phyloP scores from a whole-genome alignment of 768 basidiomycete genomes.

The Hericium rajendrae region DNA sequence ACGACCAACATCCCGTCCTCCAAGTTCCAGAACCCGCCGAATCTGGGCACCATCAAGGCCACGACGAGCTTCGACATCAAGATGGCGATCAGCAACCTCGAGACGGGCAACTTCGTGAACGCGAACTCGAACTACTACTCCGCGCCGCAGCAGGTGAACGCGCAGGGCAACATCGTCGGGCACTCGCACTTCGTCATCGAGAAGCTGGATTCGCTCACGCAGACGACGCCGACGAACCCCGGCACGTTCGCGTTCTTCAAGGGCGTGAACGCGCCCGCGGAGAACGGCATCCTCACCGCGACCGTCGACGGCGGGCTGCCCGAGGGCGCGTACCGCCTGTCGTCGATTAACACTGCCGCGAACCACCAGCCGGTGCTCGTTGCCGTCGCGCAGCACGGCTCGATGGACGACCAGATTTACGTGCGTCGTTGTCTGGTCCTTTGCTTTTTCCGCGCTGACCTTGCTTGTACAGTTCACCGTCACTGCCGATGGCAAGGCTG shows the following conservation, averaged over 20 bases:
- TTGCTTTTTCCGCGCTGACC: not conserved
- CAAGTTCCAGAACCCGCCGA: constrained; percentile 33
- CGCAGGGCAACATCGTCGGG: constrained; percentile 34
- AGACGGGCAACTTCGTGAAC: constrained; percentile 43
- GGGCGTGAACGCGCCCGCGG: constrained; percentile 31
- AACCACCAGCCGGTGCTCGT: constrained; percentile 55
- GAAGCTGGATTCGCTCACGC: constrained; percentile 30
- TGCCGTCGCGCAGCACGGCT: constrained; percentile 54
- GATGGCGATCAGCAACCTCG: constrained; percentile 28
- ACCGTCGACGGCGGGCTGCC: constrained; percentile 32
- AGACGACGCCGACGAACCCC: constrained; percentile 37
- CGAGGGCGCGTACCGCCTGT: constrained; percentile 47
- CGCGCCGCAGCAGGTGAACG: constrained; percentile 41
- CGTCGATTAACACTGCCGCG: constrained; percentile 44
- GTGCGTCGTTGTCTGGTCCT: constrained; percentile 26
- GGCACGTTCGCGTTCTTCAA: constrained; percentile 56
- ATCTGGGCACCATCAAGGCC: constrained; percentile 34
- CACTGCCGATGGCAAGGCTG: not conserved
- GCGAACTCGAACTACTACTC: constrained; percentile 36
- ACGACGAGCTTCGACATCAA: constrained; percentile 20
- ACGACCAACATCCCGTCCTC: constrained; percentile 34
- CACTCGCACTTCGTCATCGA: constrained; percentile 53
- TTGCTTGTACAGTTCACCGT: not conserved
- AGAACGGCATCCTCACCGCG: constrained; percentile 37
- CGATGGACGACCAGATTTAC: constrained; percentile 51